These are phyloP conservation scores for Coemansia sp. DNA, from an alignment of 192 early-diverging fungal species.

Conservation along the genomic window DNA sequence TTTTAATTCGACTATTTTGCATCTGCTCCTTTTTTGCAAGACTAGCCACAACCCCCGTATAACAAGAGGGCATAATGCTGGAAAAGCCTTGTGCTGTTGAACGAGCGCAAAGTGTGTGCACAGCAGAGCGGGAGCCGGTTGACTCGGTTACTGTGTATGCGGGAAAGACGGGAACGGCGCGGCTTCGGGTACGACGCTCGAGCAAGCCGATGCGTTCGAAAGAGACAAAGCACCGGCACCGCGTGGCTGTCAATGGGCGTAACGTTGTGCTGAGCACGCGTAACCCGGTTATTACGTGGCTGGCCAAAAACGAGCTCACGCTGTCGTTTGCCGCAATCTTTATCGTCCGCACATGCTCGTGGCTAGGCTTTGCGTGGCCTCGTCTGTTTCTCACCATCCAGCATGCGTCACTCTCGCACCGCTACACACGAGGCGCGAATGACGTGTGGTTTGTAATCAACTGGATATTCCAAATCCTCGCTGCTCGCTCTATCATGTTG, in stretches of 20 bases:
- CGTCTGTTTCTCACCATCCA: conserved; percentile 32
- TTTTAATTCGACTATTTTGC: too few relatives aligned
- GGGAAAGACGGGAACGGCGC: not conserved
- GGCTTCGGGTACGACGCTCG: conserved; percentile 22
- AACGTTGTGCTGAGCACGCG: conserved; percentile 43
- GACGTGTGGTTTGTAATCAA: conserved; percentile 65
- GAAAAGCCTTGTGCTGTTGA: conserved; percentile 10
- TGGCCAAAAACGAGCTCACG: conserved; percentile 38
- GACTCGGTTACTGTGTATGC: conserved; percentile 13
- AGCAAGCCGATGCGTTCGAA: not conserved
- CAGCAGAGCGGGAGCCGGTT: not conserved
- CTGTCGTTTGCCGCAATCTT: conserved; percentile 23
- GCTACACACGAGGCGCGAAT: conserved; percentile 49
- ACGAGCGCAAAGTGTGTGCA: not conserved
- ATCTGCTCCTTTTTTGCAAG: too few relatives aligned
- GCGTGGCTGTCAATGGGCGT: not conserved
- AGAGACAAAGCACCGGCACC: conserved; percentile 2
- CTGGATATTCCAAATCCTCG: conserved; percentile 68
- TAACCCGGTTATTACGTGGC: conserved; percentile 35
- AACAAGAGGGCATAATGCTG: conserved; percentile 10
- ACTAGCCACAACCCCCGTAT: too few relatives aligned
- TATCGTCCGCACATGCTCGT: conserved; percentile 28
- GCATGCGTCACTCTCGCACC: conserved; percentile 15
- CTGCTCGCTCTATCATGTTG: conserved; percentile 60
- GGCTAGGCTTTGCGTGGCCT: conserved; percentile 38